Evolutionary conservation across 164 flowering plant genomes (phyloP).

Genomic region (Buxus sempervirens): DNA sequence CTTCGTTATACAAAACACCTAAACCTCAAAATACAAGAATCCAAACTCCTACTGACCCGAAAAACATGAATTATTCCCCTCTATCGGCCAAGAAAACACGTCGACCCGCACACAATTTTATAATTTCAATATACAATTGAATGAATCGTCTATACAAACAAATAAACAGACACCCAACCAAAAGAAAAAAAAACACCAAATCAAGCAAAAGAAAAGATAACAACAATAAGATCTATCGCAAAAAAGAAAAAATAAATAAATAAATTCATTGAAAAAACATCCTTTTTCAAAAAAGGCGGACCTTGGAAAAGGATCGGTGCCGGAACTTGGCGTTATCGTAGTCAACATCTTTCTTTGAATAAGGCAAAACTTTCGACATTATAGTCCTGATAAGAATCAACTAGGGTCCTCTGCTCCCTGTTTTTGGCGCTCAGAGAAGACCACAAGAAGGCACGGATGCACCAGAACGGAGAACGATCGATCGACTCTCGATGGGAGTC

Average conservation of each 20-base stretch:
- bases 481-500: too few relatives aligned
- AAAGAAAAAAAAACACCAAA: background rate
- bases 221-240: background rate
- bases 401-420: background rate
- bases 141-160: background rate
- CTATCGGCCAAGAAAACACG: background rate
- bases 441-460: background rate
- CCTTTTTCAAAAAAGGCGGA: conserved; percentile 20
- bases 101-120: background rate
- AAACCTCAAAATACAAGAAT: too few relatives aligned
- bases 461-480: too few relatives aligned
- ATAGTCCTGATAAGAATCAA: conserved; percentile 10
- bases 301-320: conserved; percentile 70
- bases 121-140: background rate
- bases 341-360: conserved; percentile 69
- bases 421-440: background rate
- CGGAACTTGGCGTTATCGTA: conserved; percentile 97
- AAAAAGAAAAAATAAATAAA: background rate
- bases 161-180: background rate
- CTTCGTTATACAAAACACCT: background rate
- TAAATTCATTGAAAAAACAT: background rate
- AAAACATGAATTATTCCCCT: background rate
- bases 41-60: background rate
- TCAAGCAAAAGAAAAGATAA: background rate
- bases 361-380: conserved; percentile 76